Base-by-base conservation (phyloP, 78 protist species). In the Creolimax fragrantissima region DNA sequence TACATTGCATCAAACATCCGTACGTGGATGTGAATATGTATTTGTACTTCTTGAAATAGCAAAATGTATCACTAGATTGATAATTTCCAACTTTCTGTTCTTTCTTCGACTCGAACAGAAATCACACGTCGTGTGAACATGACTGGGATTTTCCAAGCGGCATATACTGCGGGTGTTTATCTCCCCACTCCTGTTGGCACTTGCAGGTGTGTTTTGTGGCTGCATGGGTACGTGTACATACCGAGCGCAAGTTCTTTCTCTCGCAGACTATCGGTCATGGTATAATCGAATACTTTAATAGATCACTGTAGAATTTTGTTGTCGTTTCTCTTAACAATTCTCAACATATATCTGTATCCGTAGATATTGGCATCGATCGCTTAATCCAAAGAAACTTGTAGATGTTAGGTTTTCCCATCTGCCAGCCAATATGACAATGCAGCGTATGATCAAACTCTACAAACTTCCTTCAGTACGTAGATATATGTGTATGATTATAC, bases 101-200 rank as follows among this genome's bases (percentile, higher is more conserved):
- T 24, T 24, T 58, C 74, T 17, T 58, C 39, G 11, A 58, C 74
- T 58, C n/a, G n/a, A 58, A 32, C 74, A 58, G 99, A 99, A 94
- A 92, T 98, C 67, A 99, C 99, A 0, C 93, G 99, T 5, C 93
- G 99, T 5, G 99, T 97, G 86, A 96, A 99, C 91, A 45, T 90
- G 6, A 7, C 81, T 4, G 97, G 97, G 41, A 92, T 96, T 85
- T 97, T 96, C 95, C 98, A 97, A 89, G 99, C 98, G 3, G 91
- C 95, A 35, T 98, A 96, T 89, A 98, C 99, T 4, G 99, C 99
- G 2, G 99, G 99, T 67, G 93, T 97, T 4, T 93, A 89, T 2
- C 88, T 98, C 4, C 98, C 99, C 0, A 93, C 47, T 17, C 98
- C 99, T 35, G 96, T 98, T 3, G 94, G 98, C 24, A n/a, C 81